These are phyloP conservation scores for Botrytis porri DNA, from an alignment of 2,329 filamentous ascomycete genomes.

Conservation along the genomic window DNA sequence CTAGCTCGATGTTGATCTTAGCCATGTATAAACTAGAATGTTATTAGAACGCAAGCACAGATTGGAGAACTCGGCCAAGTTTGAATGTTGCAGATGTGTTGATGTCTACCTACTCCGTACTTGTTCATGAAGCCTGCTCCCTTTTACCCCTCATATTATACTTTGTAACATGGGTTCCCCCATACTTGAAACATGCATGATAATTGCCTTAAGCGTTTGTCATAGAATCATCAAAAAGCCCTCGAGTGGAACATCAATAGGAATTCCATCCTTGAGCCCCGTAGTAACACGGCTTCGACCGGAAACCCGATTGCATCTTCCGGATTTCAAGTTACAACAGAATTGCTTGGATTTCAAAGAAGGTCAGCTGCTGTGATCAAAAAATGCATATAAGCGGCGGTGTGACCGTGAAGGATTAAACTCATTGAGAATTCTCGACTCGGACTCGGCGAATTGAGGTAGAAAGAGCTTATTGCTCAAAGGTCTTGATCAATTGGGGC, in stretches of 20 bases:
- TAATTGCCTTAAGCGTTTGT: constrained; percentile 5
- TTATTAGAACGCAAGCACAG: neutral
- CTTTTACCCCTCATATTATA: constrained; percentile 1
- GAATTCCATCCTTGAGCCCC: constrained; percentile 1
- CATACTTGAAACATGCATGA: constrained; percentile 7
- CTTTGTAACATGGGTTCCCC: neutral
- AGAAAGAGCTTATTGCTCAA: neutral
- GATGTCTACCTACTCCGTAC: neutral
- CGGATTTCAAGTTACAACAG: constrained; percentile 7
- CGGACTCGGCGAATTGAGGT: neutral
- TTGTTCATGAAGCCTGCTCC: neutral
- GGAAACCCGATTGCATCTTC: constrained; percentile 6
- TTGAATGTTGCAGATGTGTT: neutral
- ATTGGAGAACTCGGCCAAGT: neutral
- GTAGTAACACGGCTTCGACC: neutral
- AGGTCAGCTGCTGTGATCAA: constrained; percentile 13
- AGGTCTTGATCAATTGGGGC: neutral
- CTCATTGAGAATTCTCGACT: neutral
- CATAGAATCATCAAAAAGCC: constrained; percentile 12
- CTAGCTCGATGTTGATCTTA: constrained; percentile 1
- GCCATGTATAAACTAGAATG: neutral
- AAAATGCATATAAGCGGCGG: constrained; percentile 12
- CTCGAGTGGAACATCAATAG: neutral
- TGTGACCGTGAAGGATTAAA: neutral
- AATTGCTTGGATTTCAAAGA: neutral